Conservation (phyloP, 768 basidiomycete species). For the Boletus rex-veris region DNA sequence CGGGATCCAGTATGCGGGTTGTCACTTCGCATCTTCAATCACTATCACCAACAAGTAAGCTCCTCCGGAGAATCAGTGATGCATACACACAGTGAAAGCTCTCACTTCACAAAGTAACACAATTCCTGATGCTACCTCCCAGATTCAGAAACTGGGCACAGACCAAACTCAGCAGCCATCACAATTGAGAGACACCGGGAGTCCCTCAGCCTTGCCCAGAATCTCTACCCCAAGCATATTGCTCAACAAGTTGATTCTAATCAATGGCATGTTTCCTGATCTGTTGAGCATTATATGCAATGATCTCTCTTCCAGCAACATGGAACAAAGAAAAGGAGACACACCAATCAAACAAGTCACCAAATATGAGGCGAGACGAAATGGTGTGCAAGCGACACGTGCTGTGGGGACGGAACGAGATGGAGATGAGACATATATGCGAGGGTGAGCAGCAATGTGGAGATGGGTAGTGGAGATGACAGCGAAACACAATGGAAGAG, state of each 20-base stretch:
- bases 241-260: slow-evolving; percentile 89
- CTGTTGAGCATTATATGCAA: neutral
- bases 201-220: slow-evolving; percentile 91
- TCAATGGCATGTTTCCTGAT: slow-evolving; percentile 88
- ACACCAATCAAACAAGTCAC: slow-evolving; percentile 83
- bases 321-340: slow-evolving; percentile 12
- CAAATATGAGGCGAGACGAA: no score
- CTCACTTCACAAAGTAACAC: slow-evolving; percentile 89
- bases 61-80: neutral
- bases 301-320: no score
- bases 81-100: neutral
- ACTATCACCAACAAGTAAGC: slow-evolving; percentile 46
- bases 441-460: no score
- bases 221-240: no score
- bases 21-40: slow-evolving; percentile 88
- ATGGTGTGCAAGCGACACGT: no score
- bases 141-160: slow-evolving; percentile 82
- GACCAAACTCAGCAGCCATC: slow-evolving; percentile 47
- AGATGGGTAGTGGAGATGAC: no score
- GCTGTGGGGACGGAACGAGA: no score
- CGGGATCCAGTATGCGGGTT: slow-evolving; percentile 82
- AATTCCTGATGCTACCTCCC: slow-evolving; percentile 96
- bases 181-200: neutral
- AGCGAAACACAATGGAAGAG: no score
- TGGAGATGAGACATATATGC: no score